These are phyloP conservation scores for Cicer bijugum DNA, from an alignment of 306 rosid species.

Conservation along the genomic window DNA sequence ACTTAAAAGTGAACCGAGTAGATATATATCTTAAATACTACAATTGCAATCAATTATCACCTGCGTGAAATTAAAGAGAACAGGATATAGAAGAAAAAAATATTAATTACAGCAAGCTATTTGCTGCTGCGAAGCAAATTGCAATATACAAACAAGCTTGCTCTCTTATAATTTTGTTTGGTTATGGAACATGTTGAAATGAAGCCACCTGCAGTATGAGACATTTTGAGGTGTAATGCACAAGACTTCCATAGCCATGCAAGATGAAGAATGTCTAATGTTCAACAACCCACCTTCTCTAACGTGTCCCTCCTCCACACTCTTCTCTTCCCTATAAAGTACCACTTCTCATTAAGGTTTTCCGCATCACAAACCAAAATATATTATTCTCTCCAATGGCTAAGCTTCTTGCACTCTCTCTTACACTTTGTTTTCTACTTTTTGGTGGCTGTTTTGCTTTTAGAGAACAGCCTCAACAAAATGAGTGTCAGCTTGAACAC, in stretches of 20 bases:
- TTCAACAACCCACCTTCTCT: neutral
- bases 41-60: too few species aligned
- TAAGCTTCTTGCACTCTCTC: conserved; percentile 49
- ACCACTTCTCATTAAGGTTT: neutral
- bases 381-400: conserved; percentile 43
- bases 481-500: conserved; percentile 40
- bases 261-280: conserved; percentile 53
- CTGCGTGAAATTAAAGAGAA: too few species aligned
- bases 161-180: neutral
- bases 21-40: too few species aligned
- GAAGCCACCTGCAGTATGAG: conserved; percentile 44
- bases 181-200: neutral
- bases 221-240: conserved; percentile 49
- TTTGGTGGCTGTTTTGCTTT: conserved; percentile 46
- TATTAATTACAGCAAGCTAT: neutral
- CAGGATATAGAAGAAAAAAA: too few species aligned
- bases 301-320: conserved; percentile 47
- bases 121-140: neutral
- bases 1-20: too few species aligned
- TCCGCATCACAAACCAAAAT: conserved; percentile 41
- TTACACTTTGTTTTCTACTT: conserved; percentile 53
- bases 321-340: conserved; percentile 38
- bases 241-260: conserved; percentile 47
- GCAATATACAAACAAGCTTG: conserved; percentile 1
- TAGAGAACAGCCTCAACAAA: conserved; percentile 24